These are phyloP conservation scores for Rhizodiscina lignyota DNA, from an alignment of 495 filamentous ascomycete species.

Conservation along the genomic window DNA sequence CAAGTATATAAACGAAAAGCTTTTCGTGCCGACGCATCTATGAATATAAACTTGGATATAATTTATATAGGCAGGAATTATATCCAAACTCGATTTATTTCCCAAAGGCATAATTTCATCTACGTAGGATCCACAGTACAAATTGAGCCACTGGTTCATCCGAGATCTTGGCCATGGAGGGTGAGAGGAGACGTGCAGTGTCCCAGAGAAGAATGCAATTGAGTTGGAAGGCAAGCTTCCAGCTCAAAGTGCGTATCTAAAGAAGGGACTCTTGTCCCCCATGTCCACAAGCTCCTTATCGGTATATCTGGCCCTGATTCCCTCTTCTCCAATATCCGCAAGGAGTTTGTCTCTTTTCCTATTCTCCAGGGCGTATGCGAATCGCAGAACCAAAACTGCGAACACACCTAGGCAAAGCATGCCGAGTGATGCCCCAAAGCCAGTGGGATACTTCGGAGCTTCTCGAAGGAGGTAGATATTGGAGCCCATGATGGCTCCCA, in stretches of 20 bases:
- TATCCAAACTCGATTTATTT: no score
- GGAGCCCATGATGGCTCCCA: slow-evolving; percentile 39
- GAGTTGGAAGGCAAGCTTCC: no score
- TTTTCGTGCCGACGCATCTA: no score
- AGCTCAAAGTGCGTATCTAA: slow-evolving; percentile 4
- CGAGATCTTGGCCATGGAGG: no score
- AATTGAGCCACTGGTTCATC: no score
- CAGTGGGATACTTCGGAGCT: slow-evolving; percentile 30
- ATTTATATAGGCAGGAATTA: no score
- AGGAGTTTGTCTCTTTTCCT: not conserved
- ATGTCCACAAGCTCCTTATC: slow-evolving; percentile 4
- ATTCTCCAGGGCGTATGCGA: slow-evolving; percentile 2
- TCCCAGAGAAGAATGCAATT: no score
- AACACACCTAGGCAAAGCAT: slow-evolving; percentile 2
- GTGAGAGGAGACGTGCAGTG: no score
- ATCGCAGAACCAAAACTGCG: slow-evolving; percentile 2
- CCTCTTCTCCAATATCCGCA: not conserved
- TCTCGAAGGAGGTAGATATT: slow-evolving; percentile 28
- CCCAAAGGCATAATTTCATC: no score
- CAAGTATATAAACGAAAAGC: no score
- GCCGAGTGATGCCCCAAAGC: slow-evolving; percentile 24
- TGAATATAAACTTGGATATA: no score
- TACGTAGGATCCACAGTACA: no score
- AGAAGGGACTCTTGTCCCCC: slow-evolving; percentile 6
- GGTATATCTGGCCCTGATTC: slow-evolving; percentile 1